Evolutionary conservation across 306 rosid genomes (phyloP), one percentile per base, ranked within the genome.

Genomic region (Canavalia ensiformis): DNA sequence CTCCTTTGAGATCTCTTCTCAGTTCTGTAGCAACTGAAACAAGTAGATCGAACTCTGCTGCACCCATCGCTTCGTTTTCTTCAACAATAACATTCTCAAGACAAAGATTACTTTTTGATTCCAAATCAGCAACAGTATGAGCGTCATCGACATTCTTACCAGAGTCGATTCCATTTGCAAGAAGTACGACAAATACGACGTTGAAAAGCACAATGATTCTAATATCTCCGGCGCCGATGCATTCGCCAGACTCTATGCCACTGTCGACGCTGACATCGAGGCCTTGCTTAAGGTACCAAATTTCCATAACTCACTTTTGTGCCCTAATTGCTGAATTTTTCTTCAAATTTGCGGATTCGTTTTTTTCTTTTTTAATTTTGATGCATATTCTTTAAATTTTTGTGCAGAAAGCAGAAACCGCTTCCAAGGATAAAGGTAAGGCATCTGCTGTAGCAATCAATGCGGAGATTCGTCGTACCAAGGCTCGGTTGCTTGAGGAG

Each of bases 401-500:
- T 89, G 18, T 89, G 88, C 70, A 96, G 99, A 96, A 96, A 96
- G 97, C 99, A 46, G 99, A 90, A 80, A 76, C 80, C 6, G 99
- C 97, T 84, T 87, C 97, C 5, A 92, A 89, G 80, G 99, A 96
- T 84, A 96, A 90, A 81, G 94, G 80, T 33, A 92, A 88, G 84
- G 99, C 99, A 13, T 90, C 99, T 45, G 90, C 90, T 5, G 99
- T 93, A 73, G 97, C 98, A 12, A 51, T 96, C 90, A 96, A 93
- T 90, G 98, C 98, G 1, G 99, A 96, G 92, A 88, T 96, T 90
- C 99, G 99, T 82, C 94, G 98, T 55, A 93, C 93, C 13, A 96
- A 96, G 84, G 91, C 97, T 82, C 84, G 97, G 54, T 88, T 96
- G 86, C 84, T 90, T 31, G 99, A 96, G 80, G 99, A 96, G 86